Base-by-base conservation (phyloP, 768 basidiomycete species). In the Strobilomyces confusus region DNA sequence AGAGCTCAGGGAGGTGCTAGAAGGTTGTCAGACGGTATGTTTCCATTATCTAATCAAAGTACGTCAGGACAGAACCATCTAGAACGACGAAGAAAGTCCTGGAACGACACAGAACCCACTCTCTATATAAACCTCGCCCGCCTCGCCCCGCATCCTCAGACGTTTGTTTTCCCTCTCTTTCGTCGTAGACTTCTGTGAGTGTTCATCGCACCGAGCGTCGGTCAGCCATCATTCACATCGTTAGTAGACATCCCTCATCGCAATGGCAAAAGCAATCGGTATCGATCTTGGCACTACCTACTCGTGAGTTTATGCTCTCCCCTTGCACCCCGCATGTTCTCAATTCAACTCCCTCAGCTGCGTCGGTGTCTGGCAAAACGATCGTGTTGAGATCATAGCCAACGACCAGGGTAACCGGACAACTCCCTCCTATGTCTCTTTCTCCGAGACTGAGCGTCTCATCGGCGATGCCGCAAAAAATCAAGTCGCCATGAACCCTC, bases 391-490 rank as follows among this genome's bases (percentile, higher is more conserved):
- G 77, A 97, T 97, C 78, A 98, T 98, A 70, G 89, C 89, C 75
- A 92, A 92, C 67, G 89, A 92, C 74, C 90, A 92, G 78, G 89
- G 90, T 70, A 92, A 95, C 78, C 88, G 93, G 53, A 95, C 94
- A 9, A 95, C 93, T 8, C 93, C 94, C 15, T 95, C 94, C 9
- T 95, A 95, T 72, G 94, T 97, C 73, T 86, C 94, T 47, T 95
- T 95, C 80, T 89, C 91, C 59, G 90, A 92, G 65, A 86, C 77
- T 57, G 95, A 98, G 80, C 94, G 95, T 78, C 82, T 98, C 63
- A 98, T 98, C 69, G 95, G 95, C 66, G 95, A 98, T 80, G 95
- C 95, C 63, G 95, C 95, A 51, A 98, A 98, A 80, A 98, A 98
- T 75, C 93, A 95, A 66, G 91, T 92, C 73, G 94, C 94, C 55